Percentiles rank a stretch among this genome's conserved stretches.
These are phyloP conservation scores for Gossypium anomalum DNA, from an alignment of 345 rosid genomes.

Conservation along the genomic window DNA sequence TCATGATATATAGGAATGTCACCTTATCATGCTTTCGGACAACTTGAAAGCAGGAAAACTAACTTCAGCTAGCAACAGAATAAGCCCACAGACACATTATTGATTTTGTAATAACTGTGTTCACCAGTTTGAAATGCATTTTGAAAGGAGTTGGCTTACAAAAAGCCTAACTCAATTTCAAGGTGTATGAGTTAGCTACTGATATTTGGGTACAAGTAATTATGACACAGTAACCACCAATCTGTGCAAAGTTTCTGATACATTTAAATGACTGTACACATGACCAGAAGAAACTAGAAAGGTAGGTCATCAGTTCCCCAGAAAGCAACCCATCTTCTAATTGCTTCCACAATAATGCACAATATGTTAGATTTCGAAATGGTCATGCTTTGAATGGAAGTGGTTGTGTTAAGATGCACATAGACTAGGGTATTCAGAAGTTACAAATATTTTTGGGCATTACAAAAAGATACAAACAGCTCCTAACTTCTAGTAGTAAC, in stretches of 20 bases:
- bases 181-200: neutral
- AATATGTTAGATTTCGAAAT: neutral
- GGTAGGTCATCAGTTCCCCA: neutral
- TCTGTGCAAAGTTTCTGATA: neutral
- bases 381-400: neutral
- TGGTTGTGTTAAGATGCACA: neutral
- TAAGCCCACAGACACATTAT: neutral
- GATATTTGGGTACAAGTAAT: neutral
- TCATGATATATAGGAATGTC: neutral
- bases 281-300: conserved; percentile 8
- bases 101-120: neutral
- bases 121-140: neutral
- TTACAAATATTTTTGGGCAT: neutral
- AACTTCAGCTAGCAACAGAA: neutral
- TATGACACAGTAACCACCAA: neutral
- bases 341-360: neutral
- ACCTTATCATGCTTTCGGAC: conserved; percentile 5
- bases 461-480: neutral
- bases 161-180: neutral
- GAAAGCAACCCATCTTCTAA: neutral
- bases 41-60: conserved; percentile 1
- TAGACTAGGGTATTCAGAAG: neutral
- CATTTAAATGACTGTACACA: neutral
- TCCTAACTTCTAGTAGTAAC: neutral
- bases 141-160: neutral